These are phyloP conservation scores for Blumeria hordei DNA, from an alignment of 2,329 filamentous ascomycete species.

Conservation along the genomic window DNA sequence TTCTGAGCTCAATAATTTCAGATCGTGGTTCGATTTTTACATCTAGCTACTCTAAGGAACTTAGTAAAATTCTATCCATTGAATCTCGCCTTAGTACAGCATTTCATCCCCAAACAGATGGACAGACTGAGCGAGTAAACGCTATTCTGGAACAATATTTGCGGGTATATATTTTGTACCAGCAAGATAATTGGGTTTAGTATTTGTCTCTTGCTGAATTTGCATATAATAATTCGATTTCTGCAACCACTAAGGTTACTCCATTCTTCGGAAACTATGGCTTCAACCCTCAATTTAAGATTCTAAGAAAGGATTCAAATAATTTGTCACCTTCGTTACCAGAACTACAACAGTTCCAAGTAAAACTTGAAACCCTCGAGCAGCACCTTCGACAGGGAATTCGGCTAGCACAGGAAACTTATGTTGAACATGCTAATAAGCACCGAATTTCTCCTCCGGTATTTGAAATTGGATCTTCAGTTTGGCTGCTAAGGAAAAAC, in stretches of 20 bases:
- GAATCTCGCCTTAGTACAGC: background rate
- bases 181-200: conserved; percentile 3
- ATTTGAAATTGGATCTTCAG: background rate
- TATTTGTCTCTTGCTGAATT: conserved; percentile 2
- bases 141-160: conserved; percentile 3
- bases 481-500: conserved; percentile 2
- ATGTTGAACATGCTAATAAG: no score
- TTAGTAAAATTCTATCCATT: background rate
- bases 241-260: background rate
- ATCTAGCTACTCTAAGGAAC: background rate
- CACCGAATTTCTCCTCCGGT: background rate
- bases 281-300: background rate
- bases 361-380: no score
- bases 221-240: conserved; percentile 2
- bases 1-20: background rate
- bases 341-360: no score
- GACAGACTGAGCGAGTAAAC: conserved; percentile 2
- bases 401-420: no score
- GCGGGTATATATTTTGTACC: conserved; percentile 3
- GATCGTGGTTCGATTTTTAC: background rate
- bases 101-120: conserved; percentile 3
- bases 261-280: conserved; percentile 1
- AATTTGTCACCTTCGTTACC: no score
- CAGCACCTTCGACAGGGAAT: no score
- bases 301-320: background rate